Base-by-base conservation (phyloP, 202 grass and related monocot genomes). In the Hordeum pubiflorum region DNA sequence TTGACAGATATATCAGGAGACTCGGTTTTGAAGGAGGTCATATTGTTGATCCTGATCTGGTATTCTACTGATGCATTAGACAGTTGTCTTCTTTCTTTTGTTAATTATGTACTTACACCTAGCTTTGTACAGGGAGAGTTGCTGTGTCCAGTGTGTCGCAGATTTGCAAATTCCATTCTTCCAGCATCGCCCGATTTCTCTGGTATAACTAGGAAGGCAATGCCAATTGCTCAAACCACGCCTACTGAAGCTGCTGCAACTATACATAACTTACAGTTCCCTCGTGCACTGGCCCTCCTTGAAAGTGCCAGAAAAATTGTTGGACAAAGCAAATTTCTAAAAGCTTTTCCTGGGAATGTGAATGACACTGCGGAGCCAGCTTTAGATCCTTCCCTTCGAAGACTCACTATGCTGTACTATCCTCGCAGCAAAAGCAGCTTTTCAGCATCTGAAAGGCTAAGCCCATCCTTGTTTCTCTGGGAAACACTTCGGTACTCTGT, bases 1-100 rank as follows among this genome's bases (percentile, higher is more conserved):
- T 54, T 87, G 87, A 79, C 89, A 99, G 97, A 85, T 91, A 89
- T 79, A 77, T 96, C 72, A 82, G 97, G 81, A 89, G 91, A 85
- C 97, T 93, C 83, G 92, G 92, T 78, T 99, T 99, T 87, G 97
- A 99, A 91, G 91, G 92, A 89, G 93, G 82, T 58, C 92, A 99
- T 61, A 93, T 96, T 67, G 88, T 96, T 6, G 93, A 99, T 69
- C 97, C 97, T 18, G 92, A 99, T 83, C 58, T 85, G 91, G 97
- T 99, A 86, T 81, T 61, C 14, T 54, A 81, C 76, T 34, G 44
- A 44, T 40, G 48, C 81, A 54, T 87, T 77, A 48, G 17, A 39
- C 62, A 85, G 41, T 46, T 74, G 3, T 81, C 18, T 31, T 7
- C 37, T 71, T 72, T 52, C 56, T 85, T 84, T 64, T 32, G 37